phyloP scores from a whole-genome alignment of 495 filamentous ascomycete genomes.

The Barbatosphaeria neglecta region DNA sequence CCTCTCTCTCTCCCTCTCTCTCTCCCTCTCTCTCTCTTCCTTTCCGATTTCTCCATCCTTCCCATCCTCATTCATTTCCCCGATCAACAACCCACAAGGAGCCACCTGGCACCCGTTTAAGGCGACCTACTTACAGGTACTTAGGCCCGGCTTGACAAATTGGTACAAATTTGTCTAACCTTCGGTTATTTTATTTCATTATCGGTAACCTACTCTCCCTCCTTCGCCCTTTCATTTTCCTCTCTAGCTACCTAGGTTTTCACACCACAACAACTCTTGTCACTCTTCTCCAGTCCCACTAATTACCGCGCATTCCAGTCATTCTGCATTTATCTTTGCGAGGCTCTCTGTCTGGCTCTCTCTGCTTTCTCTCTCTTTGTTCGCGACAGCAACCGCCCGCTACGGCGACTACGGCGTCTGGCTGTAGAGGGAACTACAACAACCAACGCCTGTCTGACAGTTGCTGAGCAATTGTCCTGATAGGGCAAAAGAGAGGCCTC shows the following conservation, averaged over 20 bases:
- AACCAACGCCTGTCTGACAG: too few species aligned
- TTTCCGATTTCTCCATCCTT: not conserved
- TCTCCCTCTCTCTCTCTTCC: conserved; percentile 1
- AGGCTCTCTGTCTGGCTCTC: too few species aligned
- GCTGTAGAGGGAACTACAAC: too few species aligned
- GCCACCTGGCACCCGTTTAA: not conserved
- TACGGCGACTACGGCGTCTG: too few species aligned
- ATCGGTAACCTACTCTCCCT: not conserved
- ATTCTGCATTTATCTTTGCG: too few species aligned
- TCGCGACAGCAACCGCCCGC: too few species aligned
- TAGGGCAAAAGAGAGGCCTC: too few species aligned
- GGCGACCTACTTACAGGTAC: too few species aligned
- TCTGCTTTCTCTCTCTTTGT: too few species aligned
- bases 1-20: not conserved
- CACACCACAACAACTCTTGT: not conserved
- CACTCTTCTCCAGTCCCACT: not conserved
- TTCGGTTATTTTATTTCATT: not conserved
- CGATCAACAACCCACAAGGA: not conserved
- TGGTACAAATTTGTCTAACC: not conserved
- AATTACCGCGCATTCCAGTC: too few species aligned
- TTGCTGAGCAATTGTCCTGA: too few species aligned
- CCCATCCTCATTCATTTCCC: not conserved
- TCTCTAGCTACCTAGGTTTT: not conserved
- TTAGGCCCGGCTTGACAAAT: too few species aligned
- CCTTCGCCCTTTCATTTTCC: not conserved